Evolutionary conservation across 306 rosid genomes (phyloP).

Genomic region (Herpetospermum pedunculosum): DNA sequence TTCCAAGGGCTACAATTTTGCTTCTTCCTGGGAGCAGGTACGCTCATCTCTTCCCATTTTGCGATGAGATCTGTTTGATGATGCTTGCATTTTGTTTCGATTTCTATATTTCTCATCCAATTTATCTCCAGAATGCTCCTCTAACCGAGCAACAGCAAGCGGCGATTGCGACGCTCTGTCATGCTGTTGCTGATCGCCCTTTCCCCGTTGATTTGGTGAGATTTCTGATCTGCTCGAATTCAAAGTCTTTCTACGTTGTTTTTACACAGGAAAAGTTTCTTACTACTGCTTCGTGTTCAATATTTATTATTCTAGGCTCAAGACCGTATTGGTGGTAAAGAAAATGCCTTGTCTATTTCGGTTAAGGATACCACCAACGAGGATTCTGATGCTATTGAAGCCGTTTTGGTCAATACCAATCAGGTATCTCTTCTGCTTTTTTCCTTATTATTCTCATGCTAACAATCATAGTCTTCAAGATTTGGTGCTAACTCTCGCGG

Average conservation of each 20-base stretch:
- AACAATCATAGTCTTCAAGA: background rate
- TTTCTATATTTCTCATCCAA: background rate
- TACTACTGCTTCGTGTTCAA: background rate
- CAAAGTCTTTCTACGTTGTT: background rate
- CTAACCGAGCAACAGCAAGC: conserved; percentile 70
- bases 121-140: conserved; percentile 63
- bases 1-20: conserved; percentile 86
- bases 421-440: conserved; percentile 29
- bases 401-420: conserved; percentile 75
- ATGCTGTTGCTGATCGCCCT: conserved; percentile 74
- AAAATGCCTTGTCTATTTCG: conserved; percentile 39
- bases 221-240: background rate
- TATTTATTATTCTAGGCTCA: conserved; percentile 35
- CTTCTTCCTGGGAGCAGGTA: conserved; percentile 91
- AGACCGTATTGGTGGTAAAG: conserved; percentile 39
- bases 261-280: background rate
- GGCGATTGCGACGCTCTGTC: conserved; percentile 51
- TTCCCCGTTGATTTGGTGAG: conserved; percentile 64
- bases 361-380: conserved; percentile 39
- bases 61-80: background rate
- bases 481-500: background rate
- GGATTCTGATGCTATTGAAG: conserved; percentile 45
- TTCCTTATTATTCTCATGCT: background rate
- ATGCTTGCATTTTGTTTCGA: background rate
- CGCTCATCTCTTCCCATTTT: background rate